Percentiles rank a stretch among this genome's conserved stretches.
Conservation (phyloP, 202 grass and related monocot genomes). For the Digitaria exilis region DNA sequence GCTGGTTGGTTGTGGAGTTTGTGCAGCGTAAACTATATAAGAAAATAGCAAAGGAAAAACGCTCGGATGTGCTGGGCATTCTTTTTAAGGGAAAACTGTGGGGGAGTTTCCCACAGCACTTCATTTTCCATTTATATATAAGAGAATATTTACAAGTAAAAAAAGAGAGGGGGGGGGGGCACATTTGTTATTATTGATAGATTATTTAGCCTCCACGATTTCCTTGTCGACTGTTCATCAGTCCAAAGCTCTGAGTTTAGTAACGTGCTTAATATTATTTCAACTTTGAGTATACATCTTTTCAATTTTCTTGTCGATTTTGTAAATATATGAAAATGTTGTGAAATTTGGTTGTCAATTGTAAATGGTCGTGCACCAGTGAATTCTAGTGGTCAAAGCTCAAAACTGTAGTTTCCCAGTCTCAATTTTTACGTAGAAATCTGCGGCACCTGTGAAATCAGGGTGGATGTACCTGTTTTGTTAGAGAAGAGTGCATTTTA, state of each 20-base stretch:
- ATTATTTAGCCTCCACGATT: neutral
- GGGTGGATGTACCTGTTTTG: slow-evolving; percentile 3
- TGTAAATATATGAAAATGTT: neutral
- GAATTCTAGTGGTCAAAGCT: too few relatives aligned
- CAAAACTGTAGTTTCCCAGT: too few relatives aligned
- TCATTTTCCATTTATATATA: too few relatives aligned
- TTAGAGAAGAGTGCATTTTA: neutral
- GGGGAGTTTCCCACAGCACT: too few relatives aligned
- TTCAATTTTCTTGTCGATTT: neutral
- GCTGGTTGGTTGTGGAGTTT: slow-evolving; percentile 26
- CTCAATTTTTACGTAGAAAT: neutral
- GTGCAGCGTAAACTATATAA: neutral
- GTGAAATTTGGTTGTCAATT: neutral
- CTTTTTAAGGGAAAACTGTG: too few relatives aligned
- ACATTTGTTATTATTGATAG: slow-evolving; percentile 29
- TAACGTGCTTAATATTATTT: neutral
- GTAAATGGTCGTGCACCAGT: too few relatives aligned
- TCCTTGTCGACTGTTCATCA: neutral
- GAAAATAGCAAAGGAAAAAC: neutral
- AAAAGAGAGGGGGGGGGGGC: too few relatives aligned
- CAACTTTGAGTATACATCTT: neutral
- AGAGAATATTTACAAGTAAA: too few relatives aligned
- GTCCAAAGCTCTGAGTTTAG: neutral
- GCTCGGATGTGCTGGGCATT: too few relatives aligned
- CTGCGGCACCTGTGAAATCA: neutral